Evolutionary conservation across 306 rosid genomes (phyloP).

Genomic region (Clitoria ternatea): DNA sequence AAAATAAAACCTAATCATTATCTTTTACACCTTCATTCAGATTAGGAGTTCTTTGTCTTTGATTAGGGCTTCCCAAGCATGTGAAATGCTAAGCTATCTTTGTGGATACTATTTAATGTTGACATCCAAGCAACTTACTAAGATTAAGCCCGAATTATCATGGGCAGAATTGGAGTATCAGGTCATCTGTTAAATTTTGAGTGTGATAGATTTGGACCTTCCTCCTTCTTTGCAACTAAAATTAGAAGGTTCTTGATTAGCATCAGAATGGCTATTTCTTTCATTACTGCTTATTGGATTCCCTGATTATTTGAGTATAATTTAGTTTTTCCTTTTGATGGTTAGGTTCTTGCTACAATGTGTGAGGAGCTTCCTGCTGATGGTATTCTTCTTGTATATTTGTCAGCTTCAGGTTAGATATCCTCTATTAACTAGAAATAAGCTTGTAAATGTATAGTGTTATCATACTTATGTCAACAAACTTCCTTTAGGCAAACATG

Average conservation of each 20-base stretch:
- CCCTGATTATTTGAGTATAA: not conserved
- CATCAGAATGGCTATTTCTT: not conserved
- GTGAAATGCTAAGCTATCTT: not conserved
- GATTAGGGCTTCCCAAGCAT: not conserved
- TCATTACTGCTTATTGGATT: not conserved
- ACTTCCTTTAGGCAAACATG: slow-evolving; percentile 36
- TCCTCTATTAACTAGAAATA: slow-evolving; percentile 8
- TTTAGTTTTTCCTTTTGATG: slow-evolving; percentile 23
- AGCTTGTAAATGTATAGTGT: not conserved
- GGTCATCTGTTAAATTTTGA: not conserved
- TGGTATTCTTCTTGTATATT: slow-evolving; percentile 82
- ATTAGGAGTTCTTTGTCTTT: not conserved
- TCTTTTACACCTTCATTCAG: not conserved
- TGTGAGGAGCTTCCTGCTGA: slow-evolving; percentile 96
- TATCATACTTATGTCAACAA: slow-evolving; percentile 13
- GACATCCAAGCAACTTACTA: not conserved
- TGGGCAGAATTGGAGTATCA: not conserved
- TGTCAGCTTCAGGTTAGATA: slow-evolving; percentile 85
- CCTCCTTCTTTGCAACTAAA: slow-evolving; percentile 17
- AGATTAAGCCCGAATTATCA: not conserved
- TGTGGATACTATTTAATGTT: not conserved
- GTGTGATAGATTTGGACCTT: not conserved
- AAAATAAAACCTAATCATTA: not conserved
- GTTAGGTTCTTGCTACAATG: slow-evolving; percentile 89
- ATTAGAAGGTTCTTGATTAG: not conserved